Conservation (phyloP, 176 grass and related monocot species). For the Rhynchospora tenuis region DNA sequence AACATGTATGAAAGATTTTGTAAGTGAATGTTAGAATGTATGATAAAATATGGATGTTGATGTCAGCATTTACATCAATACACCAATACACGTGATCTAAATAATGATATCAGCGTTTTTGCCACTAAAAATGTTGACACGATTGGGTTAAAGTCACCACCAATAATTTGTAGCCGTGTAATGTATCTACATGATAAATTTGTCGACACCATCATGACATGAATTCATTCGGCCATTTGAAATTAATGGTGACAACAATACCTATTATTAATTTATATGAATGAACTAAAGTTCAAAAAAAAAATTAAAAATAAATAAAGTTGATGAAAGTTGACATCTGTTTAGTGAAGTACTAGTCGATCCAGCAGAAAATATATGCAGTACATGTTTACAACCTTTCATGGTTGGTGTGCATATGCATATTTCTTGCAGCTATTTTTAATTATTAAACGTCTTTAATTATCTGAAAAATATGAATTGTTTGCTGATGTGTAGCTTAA, state of each 20-base stretch:
- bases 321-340: too few species aligned
- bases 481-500: background rate
- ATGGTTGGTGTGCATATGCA: background rate
- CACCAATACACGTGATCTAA: background rate
- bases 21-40: background rate
- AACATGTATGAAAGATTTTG: background rate
- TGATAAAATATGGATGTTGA: background rate
- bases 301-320: too few species aligned
- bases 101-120: background rate
- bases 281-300: too few species aligned
- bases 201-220: background rate
- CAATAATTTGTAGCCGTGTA: background rate
- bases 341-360: background rate
- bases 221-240: background rate
- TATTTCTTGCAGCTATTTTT: background rate
- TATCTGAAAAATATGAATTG: background rate
- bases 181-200: background rate
- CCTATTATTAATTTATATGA: too few species aligned
- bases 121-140: background rate
- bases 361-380: background rate
- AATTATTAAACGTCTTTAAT: too few species aligned
- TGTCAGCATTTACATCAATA: background rate
- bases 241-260: background rate
- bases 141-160: background rate
- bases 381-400: background rate